Conservation (phyloP, 2,329 filamentous ascomycete genomes). For the Calcarisporium arbuscula region DNA sequence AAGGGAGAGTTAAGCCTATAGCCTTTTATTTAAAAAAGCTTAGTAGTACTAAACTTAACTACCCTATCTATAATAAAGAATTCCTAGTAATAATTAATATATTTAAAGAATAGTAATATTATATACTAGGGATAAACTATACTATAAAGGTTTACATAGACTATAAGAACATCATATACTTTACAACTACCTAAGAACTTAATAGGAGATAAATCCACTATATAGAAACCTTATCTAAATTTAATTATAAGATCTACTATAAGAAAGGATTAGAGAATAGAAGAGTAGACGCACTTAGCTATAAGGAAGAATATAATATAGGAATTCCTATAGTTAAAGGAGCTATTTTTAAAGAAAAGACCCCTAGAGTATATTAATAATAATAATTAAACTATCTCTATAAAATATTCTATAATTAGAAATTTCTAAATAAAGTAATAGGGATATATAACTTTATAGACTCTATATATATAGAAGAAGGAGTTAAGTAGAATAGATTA, state of each 20-base stretch:
- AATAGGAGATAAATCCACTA: not conserved
- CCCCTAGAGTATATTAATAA: not conserved
- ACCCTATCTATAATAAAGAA: conserved; percentile 17
- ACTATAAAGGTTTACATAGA: conserved; percentile 14
- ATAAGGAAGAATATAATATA: not conserved
- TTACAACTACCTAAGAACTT: conserved; percentile 10
- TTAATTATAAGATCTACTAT: conserved; percentile 11
- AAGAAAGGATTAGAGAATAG: conserved; percentile 9
- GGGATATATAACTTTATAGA: too few relatives aligned
- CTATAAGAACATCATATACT: conserved; percentile 16
- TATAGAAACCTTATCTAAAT: conserved; percentile 5
- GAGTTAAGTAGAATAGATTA: too few relatives aligned
- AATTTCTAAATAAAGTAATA: too few relatives aligned
- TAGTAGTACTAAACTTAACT: conserved; percentile 15
- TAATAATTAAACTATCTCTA: conserved; percentile 1
- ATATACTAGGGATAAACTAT: conserved; percentile 11
- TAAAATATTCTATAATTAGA: too few relatives aligned
- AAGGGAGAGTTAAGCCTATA: conserved; percentile 9
- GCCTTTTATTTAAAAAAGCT: conserved; percentile 15
- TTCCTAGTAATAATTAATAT: conserved; percentile 16
- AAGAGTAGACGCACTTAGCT: conserved; percentile 3
- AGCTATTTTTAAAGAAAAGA: not conserved
- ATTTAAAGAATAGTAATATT: conserved; percentile 18
- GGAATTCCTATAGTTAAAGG: not conserved
- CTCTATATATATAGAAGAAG: too few relatives aligned